These are phyloP conservation scores for Violaceomyces palustris DNA, from an alignment of 1,284 basidiomycete species.

Conservation along the genomic window DNA sequence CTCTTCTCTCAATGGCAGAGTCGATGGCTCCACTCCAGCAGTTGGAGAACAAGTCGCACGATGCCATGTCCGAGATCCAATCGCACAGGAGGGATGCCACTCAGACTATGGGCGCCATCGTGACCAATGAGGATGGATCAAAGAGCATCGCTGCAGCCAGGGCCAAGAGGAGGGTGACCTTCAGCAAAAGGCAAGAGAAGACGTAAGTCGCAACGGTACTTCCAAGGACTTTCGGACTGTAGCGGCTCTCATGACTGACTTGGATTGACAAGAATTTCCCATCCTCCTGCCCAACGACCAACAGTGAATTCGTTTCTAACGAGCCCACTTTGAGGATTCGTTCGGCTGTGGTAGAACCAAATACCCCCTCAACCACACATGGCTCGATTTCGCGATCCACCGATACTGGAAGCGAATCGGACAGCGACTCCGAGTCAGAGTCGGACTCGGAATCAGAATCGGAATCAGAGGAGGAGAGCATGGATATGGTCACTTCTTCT, in stretches of 20 bases:
- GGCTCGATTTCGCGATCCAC: too few relatives aligned
- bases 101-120: background rate
- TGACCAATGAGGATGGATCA: background rate
- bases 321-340: conserved; percentile 33
- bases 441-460: conserved; percentile 9
- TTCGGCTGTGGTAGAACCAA: too few relatives aligned
- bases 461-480: conserved; percentile 28
- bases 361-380: too few relatives aligned
- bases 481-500: conserved; percentile 20
- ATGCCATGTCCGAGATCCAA: conserved; percentile 10
- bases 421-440: conserved; percentile 20
- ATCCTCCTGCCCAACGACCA: too few relatives aligned
- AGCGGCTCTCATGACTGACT: too few relatives aligned
- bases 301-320: too few relatives aligned
- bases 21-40: conserved; percentile 15
- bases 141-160: conserved; percentile 5
- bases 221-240: too few relatives aligned
- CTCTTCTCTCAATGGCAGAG: conserved; percentile 19
- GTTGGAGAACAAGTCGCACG: background rate
- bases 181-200: conserved; percentile 33
- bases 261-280: too few relatives aligned
- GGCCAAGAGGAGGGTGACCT: conserved; percentile 29
- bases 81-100: conserved; percentile 1
- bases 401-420: too few relatives aligned
- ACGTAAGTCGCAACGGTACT: conserved; percentile 29